Conservation (phyloP, 2,329 filamentous ascomycete genomes). For the Emydomyces testavorans region DNA sequence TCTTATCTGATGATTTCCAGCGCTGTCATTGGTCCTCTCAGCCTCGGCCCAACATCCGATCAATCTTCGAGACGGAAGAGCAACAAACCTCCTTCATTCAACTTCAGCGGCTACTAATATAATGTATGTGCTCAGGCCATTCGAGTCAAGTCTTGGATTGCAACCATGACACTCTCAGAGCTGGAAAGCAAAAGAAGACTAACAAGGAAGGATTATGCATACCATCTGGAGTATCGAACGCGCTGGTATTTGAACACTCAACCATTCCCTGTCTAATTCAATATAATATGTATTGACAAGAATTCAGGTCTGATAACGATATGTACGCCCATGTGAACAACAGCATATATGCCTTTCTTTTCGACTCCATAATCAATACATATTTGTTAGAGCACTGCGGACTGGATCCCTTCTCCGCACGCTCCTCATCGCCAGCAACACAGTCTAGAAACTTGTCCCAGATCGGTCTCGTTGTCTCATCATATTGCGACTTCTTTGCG, state of each 20-base stretch:
- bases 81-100: too few relatives aligned
- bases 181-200: constrained; percentile 48
- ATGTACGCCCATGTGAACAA: constrained; percentile 95
- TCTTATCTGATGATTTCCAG: constrained; percentile 7
- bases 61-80: too few relatives aligned
- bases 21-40: background rate
- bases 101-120: too few relatives aligned
- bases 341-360: constrained; percentile 71
- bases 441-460: constrained; percentile 39
- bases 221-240: constrained; percentile 69
- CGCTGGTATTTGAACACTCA: constrained; percentile 51
- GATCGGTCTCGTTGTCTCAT: constrained; percentile 74
- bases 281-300: background rate
- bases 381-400: constrained; percentile 73
- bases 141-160: background rate
- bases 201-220: constrained; percentile 60
- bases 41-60: background rate
- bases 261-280: background rate
- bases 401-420: constrained; percentile 60
- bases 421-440: constrained; percentile 28
- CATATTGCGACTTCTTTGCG: constrained; percentile 74
- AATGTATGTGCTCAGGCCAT: too few relatives aligned
- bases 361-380: constrained; percentile 81
- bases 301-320: constrained; percentile 71
- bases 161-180: constrained; percentile 21